These are phyloP conservation scores for Calonectria pseudoreteaudii DNA, from an alignment of 2,329 filamentous ascomycete species.

Conservation along the genomic window DNA sequence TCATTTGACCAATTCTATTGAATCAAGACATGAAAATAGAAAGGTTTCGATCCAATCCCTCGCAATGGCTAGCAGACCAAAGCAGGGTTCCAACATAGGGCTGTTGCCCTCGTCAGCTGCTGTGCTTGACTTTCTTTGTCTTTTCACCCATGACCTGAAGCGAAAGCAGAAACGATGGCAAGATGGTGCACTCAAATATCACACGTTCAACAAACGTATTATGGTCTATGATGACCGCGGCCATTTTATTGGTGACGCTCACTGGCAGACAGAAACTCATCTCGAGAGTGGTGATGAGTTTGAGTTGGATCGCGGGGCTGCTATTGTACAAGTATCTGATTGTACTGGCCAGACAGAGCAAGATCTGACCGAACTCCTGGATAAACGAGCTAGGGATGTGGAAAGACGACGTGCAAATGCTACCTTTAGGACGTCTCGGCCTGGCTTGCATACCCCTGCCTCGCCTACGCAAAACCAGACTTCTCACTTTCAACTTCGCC, in stretches of 20 bases:
- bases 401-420: conserved; percentile 60
- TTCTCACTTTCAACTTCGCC: conserved; percentile 52
- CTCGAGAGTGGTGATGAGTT: conserved; percentile 87
- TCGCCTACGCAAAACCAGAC: conserved; percentile 35
- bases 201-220: conserved; percentile 89
- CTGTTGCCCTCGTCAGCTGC: conserved; percentile 65
- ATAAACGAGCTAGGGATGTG: conserved; percentile 73
- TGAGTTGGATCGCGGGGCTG: conserved; percentile 78
- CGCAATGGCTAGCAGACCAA: conserved; percentile 30
- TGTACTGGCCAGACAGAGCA: conserved; percentile 79
- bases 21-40: neutral
- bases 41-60: too few relatives aligned
- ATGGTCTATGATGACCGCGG: conserved; percentile 90
- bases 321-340: conserved; percentile 85
- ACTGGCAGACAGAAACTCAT: conserved; percentile 78
- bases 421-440: conserved; percentile 49
- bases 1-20: neutral
- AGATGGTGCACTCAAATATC: conserved; percentile 88
- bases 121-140: conserved; percentile 85
- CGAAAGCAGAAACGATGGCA: conserved; percentile 95
- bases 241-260: conserved; percentile 85
- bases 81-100: neutral
- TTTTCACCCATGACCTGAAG: conserved; percentile 87
- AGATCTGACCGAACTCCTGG: conserved; percentile 80
- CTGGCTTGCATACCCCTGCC: conserved; percentile 37